Evolutionary conservation across 2,329 filamentous ascomycete genomes (phyloP), one percentile per base, ranked within the genome.

Genomic region (Xylaria digitata): DNA sequence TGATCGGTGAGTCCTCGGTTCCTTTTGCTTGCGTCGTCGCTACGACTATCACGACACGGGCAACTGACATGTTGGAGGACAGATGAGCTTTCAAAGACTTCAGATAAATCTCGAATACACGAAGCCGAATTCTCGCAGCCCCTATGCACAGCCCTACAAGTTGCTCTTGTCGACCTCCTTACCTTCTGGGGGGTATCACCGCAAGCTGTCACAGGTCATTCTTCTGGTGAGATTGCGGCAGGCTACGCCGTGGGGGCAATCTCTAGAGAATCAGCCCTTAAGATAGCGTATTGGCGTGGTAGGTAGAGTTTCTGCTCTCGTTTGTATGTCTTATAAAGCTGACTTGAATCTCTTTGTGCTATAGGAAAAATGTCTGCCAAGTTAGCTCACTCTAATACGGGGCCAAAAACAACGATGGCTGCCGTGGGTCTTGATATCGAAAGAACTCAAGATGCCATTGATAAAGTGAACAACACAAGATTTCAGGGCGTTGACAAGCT

Each of bases 221-320:
- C 78, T 1, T 77, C 73, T 3, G 81, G 80, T 2, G 80, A 82
- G 56, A 81, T 82, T 17, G 79, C 76, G 0, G 80, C 78, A 9
- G 80, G 78, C 0, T 82, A 80, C 66, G 75, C 79, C 0, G 69
- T 76, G 0, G 76, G 77, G 2, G 69, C 66, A 2, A 53, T 80
- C 3, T 72, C 71, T 2, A 60, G 70, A 4, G 55, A 73, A 46
- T 69, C 77, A 7, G 80, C 80, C 0, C 75, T 78, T 15, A 67
- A 70, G 5, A 67, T 79, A 4, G 76, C 80, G 0, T 82, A 77
- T 62, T 77, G 76, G 61, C 75, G 81, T 2, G 80, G 80, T 17
- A 61, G 54, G 43, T 55, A 13, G 49, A 17, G 2, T 5, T 23
- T 9, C 23, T n/a, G 11, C 21, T 13, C 19, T 52, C 15, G n/a